A percentile compares a stretch with the other conserved stretches of the same genome.
Conservation (phyloP, 202 grass and related monocot species). For the Carex sylvatica region DNA sequence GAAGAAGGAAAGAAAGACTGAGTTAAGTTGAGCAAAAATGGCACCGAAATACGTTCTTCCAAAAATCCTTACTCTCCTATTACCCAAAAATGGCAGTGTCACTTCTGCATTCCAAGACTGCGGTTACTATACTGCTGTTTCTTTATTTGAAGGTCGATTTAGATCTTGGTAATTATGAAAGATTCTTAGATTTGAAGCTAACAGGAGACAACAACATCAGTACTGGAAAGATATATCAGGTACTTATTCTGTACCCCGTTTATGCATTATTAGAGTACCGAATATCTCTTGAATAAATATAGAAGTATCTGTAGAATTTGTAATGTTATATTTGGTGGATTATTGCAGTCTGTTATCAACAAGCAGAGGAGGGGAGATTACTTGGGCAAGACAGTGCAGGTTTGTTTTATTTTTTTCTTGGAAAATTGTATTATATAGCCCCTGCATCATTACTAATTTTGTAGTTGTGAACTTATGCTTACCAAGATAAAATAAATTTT, state of each 20-base stretch:
- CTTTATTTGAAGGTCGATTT: conserved; percentile 63
- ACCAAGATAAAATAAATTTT: neutral
- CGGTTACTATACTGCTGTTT: no score
- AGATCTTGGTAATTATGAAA: conserved; percentile 89
- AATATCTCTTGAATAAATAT: conserved; percentile 18
- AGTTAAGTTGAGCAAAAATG: neutral
- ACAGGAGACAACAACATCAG: conserved; percentile 90
- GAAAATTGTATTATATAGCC: conserved; percentile 2
- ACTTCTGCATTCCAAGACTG: no score
- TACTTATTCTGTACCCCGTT: conserved; percentile 20
- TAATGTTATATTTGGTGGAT: conserved; percentile 38
- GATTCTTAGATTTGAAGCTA: conserved; percentile 82
- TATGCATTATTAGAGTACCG: neutral
- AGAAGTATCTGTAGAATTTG: conserved; percentile 15
- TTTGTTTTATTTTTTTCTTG: conserved; percentile 20
- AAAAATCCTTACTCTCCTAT: no score
- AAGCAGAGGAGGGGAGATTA: conserved; percentile 91
- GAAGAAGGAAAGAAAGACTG: neutral
- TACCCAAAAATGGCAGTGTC: no score
- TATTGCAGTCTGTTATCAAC: conserved; percentile 70
- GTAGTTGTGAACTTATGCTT: no score
- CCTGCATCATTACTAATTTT: neutral
- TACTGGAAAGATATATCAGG: conserved; percentile 90
- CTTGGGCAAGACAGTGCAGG: conserved; percentile 94
- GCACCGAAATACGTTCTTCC: no score